phyloP scores from a whole-genome alignment of 805 yeast genomes.

The Myxozyma vanderwaltii region DNA sequence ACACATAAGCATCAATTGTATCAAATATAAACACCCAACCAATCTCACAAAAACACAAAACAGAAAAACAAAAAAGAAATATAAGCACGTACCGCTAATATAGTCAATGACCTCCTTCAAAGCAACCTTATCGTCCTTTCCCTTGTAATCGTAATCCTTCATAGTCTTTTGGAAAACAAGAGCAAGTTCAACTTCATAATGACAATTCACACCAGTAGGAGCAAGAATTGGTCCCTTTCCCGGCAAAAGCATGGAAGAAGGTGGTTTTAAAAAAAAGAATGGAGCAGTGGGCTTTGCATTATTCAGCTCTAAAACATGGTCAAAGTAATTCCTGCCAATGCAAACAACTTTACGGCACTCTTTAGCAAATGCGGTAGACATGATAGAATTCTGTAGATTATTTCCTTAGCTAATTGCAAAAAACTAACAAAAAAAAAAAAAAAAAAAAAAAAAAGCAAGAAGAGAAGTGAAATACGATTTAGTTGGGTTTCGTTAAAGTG shows the following conservation, averaged over 20 bases:
- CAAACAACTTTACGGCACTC: constrained; percentile 68
- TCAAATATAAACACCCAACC: no score
- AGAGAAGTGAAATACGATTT: no score
- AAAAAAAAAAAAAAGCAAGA: no score
- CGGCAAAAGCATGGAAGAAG: constrained; percentile 70
- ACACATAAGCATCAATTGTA: no score
- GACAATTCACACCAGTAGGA: constrained; percentile 78
- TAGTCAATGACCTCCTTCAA: constrained; percentile 71
- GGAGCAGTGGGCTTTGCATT: constrained; percentile 83
- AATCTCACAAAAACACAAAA: background rate
- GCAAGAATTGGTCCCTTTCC: constrained; percentile 74
- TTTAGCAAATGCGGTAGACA: constrained; percentile 30
- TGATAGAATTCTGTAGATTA: background rate
- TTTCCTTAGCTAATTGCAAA: background rate
- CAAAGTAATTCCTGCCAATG: constrained; percentile 97
- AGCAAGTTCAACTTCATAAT: constrained; percentile 94
- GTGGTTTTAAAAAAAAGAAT: constrained; percentile 89
- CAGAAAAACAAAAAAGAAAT: no score
- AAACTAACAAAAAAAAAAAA: no score
- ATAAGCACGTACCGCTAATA: constrained; percentile 58
- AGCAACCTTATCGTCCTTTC: constrained; percentile 57
- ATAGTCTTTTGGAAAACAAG: constrained; percentile 61
- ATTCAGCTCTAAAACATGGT: constrained; percentile 87
- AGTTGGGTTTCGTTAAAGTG: no score
- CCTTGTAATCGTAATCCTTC: constrained; percentile 14